Percentiles rank a stretch among this genome's conserved stretches.
phyloP scores from a whole-genome alignment of 2,329 filamentous ascomycete species.

The Xylaria sp. region DNA sequence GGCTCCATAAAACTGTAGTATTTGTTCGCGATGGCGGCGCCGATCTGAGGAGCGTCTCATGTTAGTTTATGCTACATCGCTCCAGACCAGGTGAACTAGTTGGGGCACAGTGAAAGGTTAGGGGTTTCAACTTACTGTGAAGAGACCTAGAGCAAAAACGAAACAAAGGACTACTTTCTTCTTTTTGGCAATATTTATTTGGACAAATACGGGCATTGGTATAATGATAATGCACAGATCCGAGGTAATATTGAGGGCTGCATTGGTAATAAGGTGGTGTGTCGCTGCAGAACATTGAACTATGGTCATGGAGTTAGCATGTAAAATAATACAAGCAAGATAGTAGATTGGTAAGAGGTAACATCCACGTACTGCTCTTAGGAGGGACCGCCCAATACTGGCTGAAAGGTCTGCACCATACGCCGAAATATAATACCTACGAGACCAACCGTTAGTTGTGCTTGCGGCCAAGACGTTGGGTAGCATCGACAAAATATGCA shows the following conservation, averaged over 20 bases:
- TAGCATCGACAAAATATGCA: not conserved
- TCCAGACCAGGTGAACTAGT: not conserved
- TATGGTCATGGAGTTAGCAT: slow-evolving; percentile 38
- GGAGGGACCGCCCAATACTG: slow-evolving; percentile 68
- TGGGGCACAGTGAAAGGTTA: not conserved
- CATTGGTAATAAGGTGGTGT: slow-evolving; percentile 68
- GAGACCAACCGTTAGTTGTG: not conserved
- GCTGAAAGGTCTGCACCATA: slow-evolving; percentile 66
- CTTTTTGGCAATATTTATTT: slow-evolving; percentile 59
- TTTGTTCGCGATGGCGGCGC: slow-evolving; percentile 61
- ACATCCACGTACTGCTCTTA: slow-evolving; percentile 53
- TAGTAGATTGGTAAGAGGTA: not conserved
- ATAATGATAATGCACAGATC: slow-evolving; percentile 69
- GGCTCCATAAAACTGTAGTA: slow-evolving; percentile 55
- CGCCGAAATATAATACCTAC: slow-evolving; percentile 40
- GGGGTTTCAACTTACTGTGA: slow-evolving; percentile 54
- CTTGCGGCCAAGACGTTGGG: not conserved
- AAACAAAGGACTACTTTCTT: slow-evolving; percentile 63
- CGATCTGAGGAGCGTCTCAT: slow-evolving; percentile 51
- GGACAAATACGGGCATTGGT: slow-evolving; percentile 63
- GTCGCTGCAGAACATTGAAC: slow-evolving; percentile 67
- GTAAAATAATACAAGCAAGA: not conserved
- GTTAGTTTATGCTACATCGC: slow-evolving; percentile 7
- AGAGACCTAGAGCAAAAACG: slow-evolving; percentile 58
- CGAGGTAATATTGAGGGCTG: slow-evolving; percentile 68